These are phyloP conservation scores for Nitzschia sp. DNA, from an alignment of 108 stramenopile species.

Conservation along the genomic window DNA sequence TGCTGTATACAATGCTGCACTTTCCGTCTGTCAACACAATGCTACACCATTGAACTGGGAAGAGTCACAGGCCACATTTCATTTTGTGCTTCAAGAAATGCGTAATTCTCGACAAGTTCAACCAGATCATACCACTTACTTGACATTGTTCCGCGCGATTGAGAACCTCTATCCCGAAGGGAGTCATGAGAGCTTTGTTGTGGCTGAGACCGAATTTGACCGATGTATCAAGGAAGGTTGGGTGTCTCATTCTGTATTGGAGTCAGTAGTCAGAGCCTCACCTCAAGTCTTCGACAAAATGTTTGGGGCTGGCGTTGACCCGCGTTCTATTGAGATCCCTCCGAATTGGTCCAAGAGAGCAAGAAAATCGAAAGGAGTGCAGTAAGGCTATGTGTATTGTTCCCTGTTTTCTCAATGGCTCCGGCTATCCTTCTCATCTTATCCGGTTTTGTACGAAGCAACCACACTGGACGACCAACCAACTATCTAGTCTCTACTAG, in stretches of 20 bases:
- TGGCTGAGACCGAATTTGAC: slow-evolving; percentile 32
- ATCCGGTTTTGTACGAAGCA: too few relatives aligned
- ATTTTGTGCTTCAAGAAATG: slow-evolving; percentile 11
- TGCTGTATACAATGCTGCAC: slow-evolving; percentile 36
- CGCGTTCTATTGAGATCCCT: not conserved
- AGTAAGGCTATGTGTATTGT: too few relatives aligned
- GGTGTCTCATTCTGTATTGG: slow-evolving; percentile 14
- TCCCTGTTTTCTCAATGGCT: too few relatives aligned
- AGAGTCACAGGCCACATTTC: slow-evolving; percentile 3
- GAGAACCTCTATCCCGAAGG: not conserved
- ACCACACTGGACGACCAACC: too few relatives aligned
- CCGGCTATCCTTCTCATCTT: too few relatives aligned
- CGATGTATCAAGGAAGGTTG: slow-evolving; percentile 26
- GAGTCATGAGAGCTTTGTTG: not conserved
- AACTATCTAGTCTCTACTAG: too few relatives aligned
- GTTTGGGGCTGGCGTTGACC: not conserved
- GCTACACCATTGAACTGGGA: not conserved
- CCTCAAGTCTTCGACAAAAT: slow-evolving; percentile 5
- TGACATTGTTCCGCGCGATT: slow-evolving; percentile 20
- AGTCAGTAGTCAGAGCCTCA: not conserved
- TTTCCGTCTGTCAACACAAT: slow-evolving; percentile 44
- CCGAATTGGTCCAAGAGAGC: slow-evolving; percentile 11
- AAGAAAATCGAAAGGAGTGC: not conserved
- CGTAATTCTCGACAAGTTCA: slow-evolving; percentile 5
- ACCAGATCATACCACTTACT: slow-evolving; percentile 30